Conservation (phyloP, 73 alveolate species). For the Breviolum minutum region DNA sequence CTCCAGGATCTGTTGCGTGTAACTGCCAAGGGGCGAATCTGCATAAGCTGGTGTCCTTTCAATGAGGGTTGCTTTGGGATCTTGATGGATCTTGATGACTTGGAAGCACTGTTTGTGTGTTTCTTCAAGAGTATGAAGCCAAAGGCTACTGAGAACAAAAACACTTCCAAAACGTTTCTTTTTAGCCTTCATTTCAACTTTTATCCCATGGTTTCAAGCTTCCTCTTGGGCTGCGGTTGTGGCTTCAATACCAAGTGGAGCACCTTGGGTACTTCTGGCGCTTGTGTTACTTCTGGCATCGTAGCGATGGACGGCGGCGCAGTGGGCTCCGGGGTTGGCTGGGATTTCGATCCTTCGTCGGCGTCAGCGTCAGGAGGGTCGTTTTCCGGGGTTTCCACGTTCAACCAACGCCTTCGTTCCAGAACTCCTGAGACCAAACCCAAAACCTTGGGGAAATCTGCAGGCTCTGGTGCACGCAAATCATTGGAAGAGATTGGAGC, state of each 20-base stretch:
- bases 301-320: too few relatives aligned
- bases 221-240: not conserved
- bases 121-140: too few relatives aligned
- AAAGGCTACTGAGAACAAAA: too few relatives aligned
- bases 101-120: too few relatives aligned
- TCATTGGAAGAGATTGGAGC: not conserved
- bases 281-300: not conserved
- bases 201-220: too few relatives aligned
- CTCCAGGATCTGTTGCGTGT: constrained; percentile 32
- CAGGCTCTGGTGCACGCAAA: constrained; percentile 23
- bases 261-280: not conserved
- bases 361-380: not conserved
- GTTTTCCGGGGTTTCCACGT: not conserved
- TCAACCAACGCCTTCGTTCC: constrained; percentile 57
- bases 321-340: too few relatives aligned
- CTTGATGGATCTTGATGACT: too few relatives aligned
- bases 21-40: constrained; percentile 43
- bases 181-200: too few relatives aligned
- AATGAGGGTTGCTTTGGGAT: too few relatives aligned
- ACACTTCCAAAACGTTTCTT: too few relatives aligned
- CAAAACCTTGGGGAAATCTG: not conserved
- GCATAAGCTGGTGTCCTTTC: not conserved
- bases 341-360: not conserved
- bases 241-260: constrained; percentile 35
- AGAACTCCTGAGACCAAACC: constrained; percentile 50